Evolutionary conservation across 2,329 filamentous ascomycete genomes (phyloP), one percentile per base, ranked within the genome.

Genomic region (Colletotrichum sp.): DNA sequence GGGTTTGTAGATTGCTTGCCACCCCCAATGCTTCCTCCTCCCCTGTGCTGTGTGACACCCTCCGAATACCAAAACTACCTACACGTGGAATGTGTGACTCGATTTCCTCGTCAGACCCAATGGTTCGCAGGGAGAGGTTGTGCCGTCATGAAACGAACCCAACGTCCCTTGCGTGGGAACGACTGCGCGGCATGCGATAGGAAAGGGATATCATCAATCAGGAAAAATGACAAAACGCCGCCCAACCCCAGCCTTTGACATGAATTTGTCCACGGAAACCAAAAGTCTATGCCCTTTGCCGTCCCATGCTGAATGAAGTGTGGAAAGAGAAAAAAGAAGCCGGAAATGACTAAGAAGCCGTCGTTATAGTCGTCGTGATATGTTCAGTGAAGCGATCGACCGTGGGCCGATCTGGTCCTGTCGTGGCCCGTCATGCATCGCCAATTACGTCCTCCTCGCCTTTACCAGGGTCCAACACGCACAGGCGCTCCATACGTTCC

Each of bases 401-500:
- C 60, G 52, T 44, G 9, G 59, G 36, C 39, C 71, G 71, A 76
- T 66, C 32, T 44, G 7, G 62, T 44, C 18, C n/a, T 16, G 32
- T 64, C 62, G 21, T 44, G 62, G 62, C 44, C 44, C 44, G 44
- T 44, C 24, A 39, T 64, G n/a, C 32, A 26, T 34, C 21, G 32
- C 34, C 24, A 26, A 39, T 39, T 64, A 39, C 36, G 49, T 18
- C 30, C 34, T 63, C 52, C 30, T 3, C 5, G 32, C 68, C 49
- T 36, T 82, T 90, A 92, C 89, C 89, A 93, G 16, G 89, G 90
- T n/a, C 92, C 92, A 74, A 93, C 92, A 67, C 89, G 87, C 30
- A 93, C 92, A 10, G 92, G 88, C 30, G 91, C 86, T 39, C 90
- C 89, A 77, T 92, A 93, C 6, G 89, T 88, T 60, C 91, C 91